These are phyloP conservation scores for Chaetomium tenue DNA, from an alignment of 495 filamentous ascomycete species.

Conservation along the genomic window DNA sequence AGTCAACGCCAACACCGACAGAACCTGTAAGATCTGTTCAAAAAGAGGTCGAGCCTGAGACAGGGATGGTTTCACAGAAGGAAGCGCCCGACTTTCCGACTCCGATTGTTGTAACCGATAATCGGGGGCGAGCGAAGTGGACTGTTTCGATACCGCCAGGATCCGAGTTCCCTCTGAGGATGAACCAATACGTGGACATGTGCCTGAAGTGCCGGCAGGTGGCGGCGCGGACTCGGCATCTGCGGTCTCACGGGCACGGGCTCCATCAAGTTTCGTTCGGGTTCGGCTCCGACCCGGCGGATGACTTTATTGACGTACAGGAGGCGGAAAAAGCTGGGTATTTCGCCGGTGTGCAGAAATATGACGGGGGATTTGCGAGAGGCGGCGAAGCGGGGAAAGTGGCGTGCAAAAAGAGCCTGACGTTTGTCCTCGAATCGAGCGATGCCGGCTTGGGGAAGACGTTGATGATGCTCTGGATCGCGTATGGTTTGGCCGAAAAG, in stretches of 20 bases:
- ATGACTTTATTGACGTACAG: constrained; percentile 66
- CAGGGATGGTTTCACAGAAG: constrained; percentile 52
- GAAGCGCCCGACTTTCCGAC: constrained; percentile 56
- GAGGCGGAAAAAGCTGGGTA: constrained; percentile 60
- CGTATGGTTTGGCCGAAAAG: constrained; percentile 68
- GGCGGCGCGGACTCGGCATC: constrained; percentile 48
- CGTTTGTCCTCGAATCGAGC: constrained; percentile 64
- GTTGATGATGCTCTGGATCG: constrained; percentile 70
- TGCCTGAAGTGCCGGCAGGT: constrained; percentile 58
- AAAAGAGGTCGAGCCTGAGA: not conserved
- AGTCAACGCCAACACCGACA: constrained; percentile 19
- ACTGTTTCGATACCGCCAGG: constrained; percentile 64
- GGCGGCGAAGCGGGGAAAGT: constrained; percentile 38
- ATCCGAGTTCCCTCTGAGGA: constrained; percentile 57
- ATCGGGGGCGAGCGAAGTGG: constrained; percentile 59
- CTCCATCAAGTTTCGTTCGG: constrained; percentile 42
- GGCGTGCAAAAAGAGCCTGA: constrained; percentile 64
- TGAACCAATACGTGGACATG: constrained; percentile 58
- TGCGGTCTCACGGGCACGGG: constrained; percentile 41
- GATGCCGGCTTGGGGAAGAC: constrained; percentile 68
- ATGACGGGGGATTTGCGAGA: not conserved
- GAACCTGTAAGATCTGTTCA: constrained; percentile 35
- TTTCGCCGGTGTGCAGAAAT: constrained; percentile 40
- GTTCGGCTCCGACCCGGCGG: constrained; percentile 59
- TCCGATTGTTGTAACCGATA: constrained; percentile 58